Conservation (phyloP, 1,284 basidiomycete species). For the Cutaneotrichosporon sp. region DNA sequence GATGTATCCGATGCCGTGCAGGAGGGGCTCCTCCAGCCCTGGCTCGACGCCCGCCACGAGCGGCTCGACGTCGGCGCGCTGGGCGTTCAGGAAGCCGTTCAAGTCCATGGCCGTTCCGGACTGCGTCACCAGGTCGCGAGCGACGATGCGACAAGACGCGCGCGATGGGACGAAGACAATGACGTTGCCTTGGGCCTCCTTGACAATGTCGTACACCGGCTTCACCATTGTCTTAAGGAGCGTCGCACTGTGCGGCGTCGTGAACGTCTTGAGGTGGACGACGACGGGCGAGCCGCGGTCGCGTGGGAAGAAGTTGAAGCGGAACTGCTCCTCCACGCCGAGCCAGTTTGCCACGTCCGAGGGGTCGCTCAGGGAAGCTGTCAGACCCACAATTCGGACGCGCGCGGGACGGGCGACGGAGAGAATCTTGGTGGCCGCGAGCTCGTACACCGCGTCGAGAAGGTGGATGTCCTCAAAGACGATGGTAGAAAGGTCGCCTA, state of each 20-base stretch:
- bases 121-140: conserved; percentile 83
- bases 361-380: conserved; percentile 77
- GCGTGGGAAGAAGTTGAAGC: conserved; percentile 78
- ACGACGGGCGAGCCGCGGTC: conserved; percentile 80
- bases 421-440: conserved; percentile 68
- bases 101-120: conserved; percentile 75
- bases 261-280: conserved; percentile 74
- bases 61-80: conserved; percentile 65
- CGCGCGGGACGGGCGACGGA: conserved; percentile 63
- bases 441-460: conserved; percentile 79
- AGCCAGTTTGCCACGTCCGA: conserved; percentile 83
- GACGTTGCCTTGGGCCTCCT: conserved; percentile 59
- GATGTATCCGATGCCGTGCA: conserved; percentile 88
- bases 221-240: conserved; percentile 92
- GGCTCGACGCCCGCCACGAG: conserved; percentile 66
- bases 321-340: conserved; percentile 61
- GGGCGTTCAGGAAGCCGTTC: conserved; percentile 68
- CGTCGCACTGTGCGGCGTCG: conserved; percentile 80
- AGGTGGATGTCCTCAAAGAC: conserved; percentile 86
- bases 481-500: conserved; percentile 63
- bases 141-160: conserved; percentile 73
- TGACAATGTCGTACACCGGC: conserved; percentile 70
- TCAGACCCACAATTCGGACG: conserved; percentile 76
- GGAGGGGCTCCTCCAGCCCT: conserved; percentile 70
- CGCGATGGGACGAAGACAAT: conserved; percentile 92